A percentile compares a stretch with the other conserved stretches of the same genome.
Conservation (phyloP, 176 grass and related monocot species). For the Phyllostachys edulis region DNA sequence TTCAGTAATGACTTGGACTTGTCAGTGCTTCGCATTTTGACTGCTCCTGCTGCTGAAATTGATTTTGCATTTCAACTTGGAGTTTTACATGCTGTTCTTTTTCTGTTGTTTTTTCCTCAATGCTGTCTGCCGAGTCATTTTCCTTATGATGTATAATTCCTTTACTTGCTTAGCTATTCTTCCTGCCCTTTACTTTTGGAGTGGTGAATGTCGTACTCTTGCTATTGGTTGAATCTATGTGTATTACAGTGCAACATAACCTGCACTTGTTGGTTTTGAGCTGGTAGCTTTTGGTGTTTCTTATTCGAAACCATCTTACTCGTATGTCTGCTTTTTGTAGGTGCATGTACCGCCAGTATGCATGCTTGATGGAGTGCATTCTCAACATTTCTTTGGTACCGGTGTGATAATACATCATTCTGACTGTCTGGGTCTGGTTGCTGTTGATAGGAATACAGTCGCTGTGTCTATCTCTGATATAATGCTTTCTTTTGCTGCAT, state of each 20-base stretch:
- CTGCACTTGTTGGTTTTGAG: background rate
- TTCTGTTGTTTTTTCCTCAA: background rate
- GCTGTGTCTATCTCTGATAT: slow-evolving; percentile 93
- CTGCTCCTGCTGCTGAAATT: background rate
- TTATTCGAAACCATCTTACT: slow-evolving; percentile 6
- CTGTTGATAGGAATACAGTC: slow-evolving; percentile 94
- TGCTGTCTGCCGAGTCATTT: background rate
- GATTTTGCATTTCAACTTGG: background rate
- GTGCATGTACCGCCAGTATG: slow-evolving; percentile 97
- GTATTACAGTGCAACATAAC: background rate
- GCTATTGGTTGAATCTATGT: background rate
- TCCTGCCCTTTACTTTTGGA: background rate
- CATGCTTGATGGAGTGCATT: slow-evolving; percentile 99
- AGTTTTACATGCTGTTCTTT: background rate
- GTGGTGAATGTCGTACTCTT: background rate
- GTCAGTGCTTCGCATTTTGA: background rate
- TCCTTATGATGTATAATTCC: background rate
- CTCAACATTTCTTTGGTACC: slow-evolving; percentile 97
- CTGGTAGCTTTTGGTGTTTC: background rate
- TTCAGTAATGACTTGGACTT: background rate
- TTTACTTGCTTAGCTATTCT: background rate
- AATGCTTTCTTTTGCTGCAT: slow-evolving; percentile 98
- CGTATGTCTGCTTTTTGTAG: slow-evolving; percentile 39
- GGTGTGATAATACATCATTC: slow-evolving; percentile 94
- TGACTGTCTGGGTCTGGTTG: slow-evolving; percentile 76